Evolutionary conservation across 2,329 filamentous ascomycete species (phyloP), one percentile per base, ranked within the genome.

Genomic region (Fusarium sp.): DNA sequence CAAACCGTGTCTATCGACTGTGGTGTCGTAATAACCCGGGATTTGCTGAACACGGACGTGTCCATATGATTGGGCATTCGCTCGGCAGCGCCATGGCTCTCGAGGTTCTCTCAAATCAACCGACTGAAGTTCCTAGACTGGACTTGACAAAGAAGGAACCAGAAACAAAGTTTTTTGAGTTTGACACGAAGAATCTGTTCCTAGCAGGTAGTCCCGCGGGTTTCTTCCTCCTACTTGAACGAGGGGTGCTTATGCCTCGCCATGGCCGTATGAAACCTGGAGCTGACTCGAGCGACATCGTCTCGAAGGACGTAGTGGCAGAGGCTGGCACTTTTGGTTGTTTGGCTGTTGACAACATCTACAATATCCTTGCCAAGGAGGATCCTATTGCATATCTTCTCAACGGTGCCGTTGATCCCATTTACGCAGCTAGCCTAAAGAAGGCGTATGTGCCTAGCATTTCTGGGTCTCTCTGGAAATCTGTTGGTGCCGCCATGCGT

Each of bases 21-120:
- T 99, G 96, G 96, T 98, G 94, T 76, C 86, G 87, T 48, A 98
- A 98, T 77, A 98, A 99, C 68, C 92, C 93, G 0, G 92, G 90
- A 0, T 99, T 99, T 75, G 84, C 90, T 12, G 84, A 92, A 21
- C 85, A 88, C 63, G 96, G 96, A 9, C 90, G 93, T 11, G 94
- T 98, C 2, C 96, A 99, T 79, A 82, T 99, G 7, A 91, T 99
- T 65, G 96, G 92, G 1, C 96, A 99, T 78, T 98, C 94, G 0
- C 86, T 99, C 1, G 96, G 96, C 13, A 97, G 93, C 72, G 94
- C 94, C 41, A 98, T 99, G 93, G 91, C 94, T 4, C 83, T 98
- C 39, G 96, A 99, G 71, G 91, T 98, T 34, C 84, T 99, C 10
- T 97, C 93, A 43, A 89, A 91, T 51, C 96, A 99, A 77, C 96